Evolutionary conservation across 1,139 yeast genomes (phyloP).

Genomic region (Lodderomyces elongisporus): DNA sequence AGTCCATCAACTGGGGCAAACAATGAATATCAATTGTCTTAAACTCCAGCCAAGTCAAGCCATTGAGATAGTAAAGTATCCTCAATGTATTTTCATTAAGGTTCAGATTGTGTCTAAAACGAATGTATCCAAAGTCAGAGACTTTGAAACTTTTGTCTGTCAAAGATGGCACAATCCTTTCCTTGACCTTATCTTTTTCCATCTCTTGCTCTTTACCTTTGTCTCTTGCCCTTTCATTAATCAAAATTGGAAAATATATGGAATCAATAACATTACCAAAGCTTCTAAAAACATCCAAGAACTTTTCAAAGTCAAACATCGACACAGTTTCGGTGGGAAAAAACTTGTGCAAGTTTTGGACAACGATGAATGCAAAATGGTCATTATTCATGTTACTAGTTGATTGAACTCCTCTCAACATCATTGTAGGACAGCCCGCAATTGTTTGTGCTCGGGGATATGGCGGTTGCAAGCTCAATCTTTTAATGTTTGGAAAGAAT

Average conservation of each 20-base stretch:
- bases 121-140: constrained; percentile 29
- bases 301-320: constrained; percentile 14
- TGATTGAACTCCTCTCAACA: background rate
- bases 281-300: constrained; percentile 28
- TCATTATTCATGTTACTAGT: constrained; percentile 9
- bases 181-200: background rate
- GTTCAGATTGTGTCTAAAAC: constrained; percentile 19
- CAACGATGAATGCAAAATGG: constrained; percentile 29
- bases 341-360: constrained; percentile 40
- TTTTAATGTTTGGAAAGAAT: background rate
- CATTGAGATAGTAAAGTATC: constrained; percentile 29
- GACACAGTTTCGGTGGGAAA: constrained; percentile 16
- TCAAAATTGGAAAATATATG: constrained; percentile 38
- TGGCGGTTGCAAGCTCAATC: too few species aligned
- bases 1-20: constrained; percentile 10
- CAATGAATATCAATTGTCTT: constrained; percentile 14
- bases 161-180: background rate
- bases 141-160: constrained; percentile 8
- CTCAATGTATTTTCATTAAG: constrained; percentile 23
- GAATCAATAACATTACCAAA: constrained; percentile 38
- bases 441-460: background rate
- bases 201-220: constrained; percentile 11
- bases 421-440: too few species aligned
- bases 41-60: constrained; percentile 24
- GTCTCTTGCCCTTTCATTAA: constrained; percentile 12